Evolutionary conservation across 176 grass and related monocot genomes (phyloP).

Genomic region (Luzula sylvatica): DNA sequence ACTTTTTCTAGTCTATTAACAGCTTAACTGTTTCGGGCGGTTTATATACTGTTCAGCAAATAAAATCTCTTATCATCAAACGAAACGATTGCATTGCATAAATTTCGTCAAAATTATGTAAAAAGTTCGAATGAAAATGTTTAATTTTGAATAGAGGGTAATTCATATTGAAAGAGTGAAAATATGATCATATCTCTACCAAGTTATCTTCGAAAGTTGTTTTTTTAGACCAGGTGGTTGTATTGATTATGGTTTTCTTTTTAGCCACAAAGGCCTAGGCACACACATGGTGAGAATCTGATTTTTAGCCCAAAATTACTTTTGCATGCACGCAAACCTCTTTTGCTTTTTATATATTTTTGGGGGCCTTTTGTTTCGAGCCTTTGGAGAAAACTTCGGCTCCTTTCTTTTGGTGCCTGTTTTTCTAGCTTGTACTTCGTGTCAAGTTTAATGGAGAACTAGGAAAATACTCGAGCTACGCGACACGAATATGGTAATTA

Average conservation of each 20-base stretch:
- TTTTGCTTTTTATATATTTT: slow-evolving; percentile 26
- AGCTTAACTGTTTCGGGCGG: no score
- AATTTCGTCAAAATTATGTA: neutral
- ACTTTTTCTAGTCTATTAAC: no score
- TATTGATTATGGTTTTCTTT: slow-evolving; percentile 5
- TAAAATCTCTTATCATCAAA: no score
- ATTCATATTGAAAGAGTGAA: neutral
- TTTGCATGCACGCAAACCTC: slow-evolving; percentile 15
- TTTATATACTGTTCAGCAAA: no score
- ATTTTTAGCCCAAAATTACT: slow-evolving; percentile 34
- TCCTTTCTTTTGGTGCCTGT: slow-evolving; percentile 1
- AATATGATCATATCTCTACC: neutral
- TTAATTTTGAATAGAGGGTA: neutral
- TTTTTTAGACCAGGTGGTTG: neutral
- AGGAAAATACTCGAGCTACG: no score
- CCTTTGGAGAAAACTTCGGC: slow-evolving; percentile 22
- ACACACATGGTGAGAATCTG: slow-evolving; percentile 29
- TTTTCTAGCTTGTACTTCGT: slow-evolving; percentile 12
- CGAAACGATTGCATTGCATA: no score
- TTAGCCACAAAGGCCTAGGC: neutral
- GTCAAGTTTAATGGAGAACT: no score
- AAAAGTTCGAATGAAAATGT: neutral
- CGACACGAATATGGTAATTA: no score
- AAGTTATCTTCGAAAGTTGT: neutral
- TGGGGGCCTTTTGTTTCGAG: slow-evolving; percentile 20